Conservation (phyloP, 805 yeast genomes). For the Kuraishia piskuri region DNA sequence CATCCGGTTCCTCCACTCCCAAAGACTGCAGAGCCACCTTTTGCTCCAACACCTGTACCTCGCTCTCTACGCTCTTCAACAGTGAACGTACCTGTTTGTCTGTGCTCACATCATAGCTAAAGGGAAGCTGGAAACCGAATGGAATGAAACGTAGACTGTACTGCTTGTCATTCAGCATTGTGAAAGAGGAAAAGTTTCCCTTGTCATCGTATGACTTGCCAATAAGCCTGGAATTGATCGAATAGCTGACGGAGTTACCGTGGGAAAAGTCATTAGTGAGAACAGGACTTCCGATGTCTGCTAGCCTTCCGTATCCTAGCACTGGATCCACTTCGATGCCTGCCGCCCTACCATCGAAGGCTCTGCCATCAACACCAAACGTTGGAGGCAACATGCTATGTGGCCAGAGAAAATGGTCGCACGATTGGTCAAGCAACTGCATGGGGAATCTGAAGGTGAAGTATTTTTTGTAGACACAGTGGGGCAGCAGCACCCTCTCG, state of each 20-base stretch:
- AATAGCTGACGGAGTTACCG: constrained; percentile 36
- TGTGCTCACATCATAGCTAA: constrained; percentile 4
- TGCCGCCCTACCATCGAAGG: constrained; percentile 14
- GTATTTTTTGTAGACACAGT: constrained; percentile 41
- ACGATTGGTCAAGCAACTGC: constrained; percentile 40
- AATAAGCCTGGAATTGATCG: constrained; percentile 46
- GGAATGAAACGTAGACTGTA: constrained; percentile 20
- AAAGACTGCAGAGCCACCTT: background rate
- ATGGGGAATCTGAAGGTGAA: constrained; percentile 50
- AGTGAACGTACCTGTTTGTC: constrained; percentile 4
- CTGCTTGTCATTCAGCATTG: constrained; percentile 13
- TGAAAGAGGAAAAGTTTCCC: constrained; percentile 4
- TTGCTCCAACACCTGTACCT: constrained; percentile 3
- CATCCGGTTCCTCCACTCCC: background rate
- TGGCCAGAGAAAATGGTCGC: constrained; percentile 30
- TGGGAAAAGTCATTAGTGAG: constrained; percentile 36
- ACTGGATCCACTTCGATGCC: constrained; percentile 23
- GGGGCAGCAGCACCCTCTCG: constrained; percentile 36
- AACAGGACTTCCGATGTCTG: constrained; percentile 44
- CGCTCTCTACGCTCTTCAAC: constrained; percentile 1
- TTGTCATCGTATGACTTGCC: constrained; percentile 30
- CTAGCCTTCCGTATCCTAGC: constrained; percentile 47
- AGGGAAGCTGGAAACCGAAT: constrained; percentile 12
- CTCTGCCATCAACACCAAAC: constrained; percentile 25
- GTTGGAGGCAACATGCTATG: constrained; percentile 33